Evolutionary conservation across 2,329 filamentous ascomycete genomes (phyloP).

Genomic region (Salinomyces thailandicus): DNA sequence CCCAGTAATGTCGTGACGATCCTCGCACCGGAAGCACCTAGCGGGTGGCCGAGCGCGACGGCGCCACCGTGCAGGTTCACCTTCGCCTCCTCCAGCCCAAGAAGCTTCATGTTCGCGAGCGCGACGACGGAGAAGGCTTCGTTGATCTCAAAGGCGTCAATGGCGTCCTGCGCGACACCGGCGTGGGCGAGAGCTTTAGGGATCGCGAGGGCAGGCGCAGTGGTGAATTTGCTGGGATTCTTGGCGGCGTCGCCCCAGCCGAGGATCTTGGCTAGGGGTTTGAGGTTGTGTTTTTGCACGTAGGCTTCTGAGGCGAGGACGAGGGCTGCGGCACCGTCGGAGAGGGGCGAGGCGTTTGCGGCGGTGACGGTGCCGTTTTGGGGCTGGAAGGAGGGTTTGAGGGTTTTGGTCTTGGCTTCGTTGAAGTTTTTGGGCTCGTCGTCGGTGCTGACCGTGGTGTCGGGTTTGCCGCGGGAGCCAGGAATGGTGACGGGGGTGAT

Average conservation of each 20-base stretch:
- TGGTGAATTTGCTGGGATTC: constrained; percentile 89
- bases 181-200: constrained; percentile 97
- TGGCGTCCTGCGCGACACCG: constrained; percentile 60
- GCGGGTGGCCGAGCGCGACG: constrained; percentile 88
- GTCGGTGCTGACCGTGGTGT: constrained; percentile 68
- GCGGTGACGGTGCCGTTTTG: constrained; percentile 69
- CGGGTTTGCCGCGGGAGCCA: constrained; percentile 82
- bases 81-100: constrained; percentile 67
- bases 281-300: constrained; percentile 81
- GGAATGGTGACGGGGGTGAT: constrained; percentile 83
- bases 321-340: constrained; percentile 85
- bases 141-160: constrained; percentile 98
- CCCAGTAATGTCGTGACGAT: constrained; percentile 85
- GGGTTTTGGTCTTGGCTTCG: constrained; percentile 39
- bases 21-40: constrained; percentile 86
- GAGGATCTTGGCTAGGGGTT: constrained; percentile 89
- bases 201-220: constrained; percentile 82
- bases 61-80: constrained; percentile 94
- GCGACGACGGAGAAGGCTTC: constrained; percentile 97
- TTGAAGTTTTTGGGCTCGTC: constrained; percentile 88
- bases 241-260: constrained; percentile 95
- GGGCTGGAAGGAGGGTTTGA: constrained; percentile 69
- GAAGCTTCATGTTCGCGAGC: constrained; percentile 88
- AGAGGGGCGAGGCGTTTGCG: constrained; percentile 91
- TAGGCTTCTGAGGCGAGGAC: constrained; percentile 91